These are phyloP conservation scores for Venturiaceae sp. DNA, from an alignment of 2,329 filamentous ascomycete genomes.

Conservation along the genomic window DNA sequence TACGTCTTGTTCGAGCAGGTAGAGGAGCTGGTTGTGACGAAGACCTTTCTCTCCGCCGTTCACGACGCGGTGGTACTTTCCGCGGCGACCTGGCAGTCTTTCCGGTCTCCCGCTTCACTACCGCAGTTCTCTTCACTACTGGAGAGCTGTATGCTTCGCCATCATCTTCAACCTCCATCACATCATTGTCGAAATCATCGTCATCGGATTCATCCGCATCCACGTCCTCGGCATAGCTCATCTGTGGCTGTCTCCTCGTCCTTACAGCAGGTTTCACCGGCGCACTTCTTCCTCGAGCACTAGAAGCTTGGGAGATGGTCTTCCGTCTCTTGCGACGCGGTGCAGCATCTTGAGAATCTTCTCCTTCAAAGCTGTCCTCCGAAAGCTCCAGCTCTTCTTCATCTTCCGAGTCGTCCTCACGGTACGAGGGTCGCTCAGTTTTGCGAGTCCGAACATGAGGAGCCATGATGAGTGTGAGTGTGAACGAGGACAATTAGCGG, in stretches of 20 bases:
- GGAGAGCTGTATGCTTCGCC: not conserved
- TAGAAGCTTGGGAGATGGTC: not conserved
- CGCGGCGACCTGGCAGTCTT: not conserved
- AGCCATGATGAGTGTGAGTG: constrained; percentile 19
- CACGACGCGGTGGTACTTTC: not conserved
- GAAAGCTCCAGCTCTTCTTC: not conserved
- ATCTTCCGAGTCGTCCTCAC: not conserved
- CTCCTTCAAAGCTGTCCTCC: not conserved
- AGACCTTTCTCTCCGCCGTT: not conserved
- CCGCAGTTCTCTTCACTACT: not conserved
- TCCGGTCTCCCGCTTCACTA: not conserved
- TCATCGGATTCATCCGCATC: not conserved
- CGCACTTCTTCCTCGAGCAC: not conserved
- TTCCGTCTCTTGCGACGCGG: not conserved
- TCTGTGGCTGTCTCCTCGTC: not conserved
- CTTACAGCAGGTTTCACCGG: not conserved
- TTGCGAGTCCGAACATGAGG: not conserved
- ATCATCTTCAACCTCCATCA: not conserved
- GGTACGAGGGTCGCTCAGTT: not conserved
- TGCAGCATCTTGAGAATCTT: not conserved
- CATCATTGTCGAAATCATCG: not conserved
- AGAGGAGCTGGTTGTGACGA: not conserved
- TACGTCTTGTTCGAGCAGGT: not conserved
- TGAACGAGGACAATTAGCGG: constrained; percentile 18
- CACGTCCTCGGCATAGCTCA: constrained; percentile 1